Percentiles rank a stretch among this genome's conserved stretches.
Conservation (phyloP, 805 yeast species). For the Starmerella riodocensis region DNA sequence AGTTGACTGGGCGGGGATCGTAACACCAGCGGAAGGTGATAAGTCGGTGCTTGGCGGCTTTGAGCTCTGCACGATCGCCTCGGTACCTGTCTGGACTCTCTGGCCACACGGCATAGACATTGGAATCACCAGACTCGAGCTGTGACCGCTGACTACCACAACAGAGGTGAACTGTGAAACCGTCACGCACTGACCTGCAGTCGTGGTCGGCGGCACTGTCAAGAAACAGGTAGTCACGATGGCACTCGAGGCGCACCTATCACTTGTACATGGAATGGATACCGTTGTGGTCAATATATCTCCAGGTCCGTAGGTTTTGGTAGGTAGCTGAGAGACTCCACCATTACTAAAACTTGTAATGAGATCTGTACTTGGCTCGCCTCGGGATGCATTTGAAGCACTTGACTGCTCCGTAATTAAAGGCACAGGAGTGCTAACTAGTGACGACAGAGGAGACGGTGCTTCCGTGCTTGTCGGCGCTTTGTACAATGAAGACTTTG, state of each 20-base stretch:
- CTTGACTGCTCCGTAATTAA: too few relatives aligned
- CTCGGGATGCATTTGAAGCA: too few relatives aligned
- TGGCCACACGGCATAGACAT: constrained; percentile 6
- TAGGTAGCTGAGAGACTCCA: background rate
- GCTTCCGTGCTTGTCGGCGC: too few relatives aligned
- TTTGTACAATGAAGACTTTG: too few relatives aligned
- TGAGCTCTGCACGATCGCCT: too few relatives aligned
- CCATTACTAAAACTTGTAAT: too few relatives aligned
- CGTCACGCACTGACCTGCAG: constrained; percentile 7
- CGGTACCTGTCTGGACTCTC: background rate
- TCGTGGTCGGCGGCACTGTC: constrained; percentile 10
- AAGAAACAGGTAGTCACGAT: constrained; percentile 11
- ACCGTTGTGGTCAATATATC: constrained; percentile 3
- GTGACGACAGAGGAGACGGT: too few relatives aligned
- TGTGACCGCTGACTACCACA: background rate
- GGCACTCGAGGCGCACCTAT: constrained; percentile 5
- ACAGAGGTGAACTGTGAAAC: constrained; percentile 8
- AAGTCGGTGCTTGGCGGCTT: too few relatives aligned
- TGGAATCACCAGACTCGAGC: background rate
- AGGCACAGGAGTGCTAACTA: too few relatives aligned
- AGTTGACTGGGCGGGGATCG: too few relatives aligned
- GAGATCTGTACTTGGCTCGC: too few relatives aligned
- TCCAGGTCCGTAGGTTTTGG: background rate
- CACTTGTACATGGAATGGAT: constrained; percentile 16
- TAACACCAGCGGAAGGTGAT: too few relatives aligned